phyloP scores from a whole-genome alignment of 192 early-diverging fungal species.

The Phlyctochytrium arcticum region DNA sequence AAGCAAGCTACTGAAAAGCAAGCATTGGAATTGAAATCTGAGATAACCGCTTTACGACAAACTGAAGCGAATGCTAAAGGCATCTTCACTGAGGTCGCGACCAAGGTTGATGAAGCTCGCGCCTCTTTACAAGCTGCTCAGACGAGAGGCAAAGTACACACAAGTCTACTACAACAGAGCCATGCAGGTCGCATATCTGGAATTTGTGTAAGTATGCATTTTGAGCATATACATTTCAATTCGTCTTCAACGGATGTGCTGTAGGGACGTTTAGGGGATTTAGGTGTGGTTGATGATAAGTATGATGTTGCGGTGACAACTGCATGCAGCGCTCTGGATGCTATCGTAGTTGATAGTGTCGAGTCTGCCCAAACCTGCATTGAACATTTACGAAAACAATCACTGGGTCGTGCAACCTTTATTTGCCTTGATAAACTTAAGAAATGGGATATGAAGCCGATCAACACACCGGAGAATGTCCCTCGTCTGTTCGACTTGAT shows the following conservation, averaged over 20 bases:
- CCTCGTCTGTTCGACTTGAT: conserved; percentile 90
- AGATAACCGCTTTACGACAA: not conserved
- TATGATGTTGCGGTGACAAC: conserved; percentile 97
- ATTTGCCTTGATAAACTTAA: conserved; percentile 73
- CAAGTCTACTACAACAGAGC: conserved; percentile 63
- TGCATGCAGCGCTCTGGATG: conserved; percentile 74
- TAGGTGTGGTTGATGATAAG: conserved; percentile 90
- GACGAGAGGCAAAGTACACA: conserved; percentile 64
- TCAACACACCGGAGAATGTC: conserved; percentile 67
- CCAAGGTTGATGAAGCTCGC: conserved; percentile 68
- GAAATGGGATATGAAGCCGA: conserved; percentile 42
- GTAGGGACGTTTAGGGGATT: conserved; percentile 83
- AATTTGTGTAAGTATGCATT: conserved; percentile 59
- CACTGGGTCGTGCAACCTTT: conserved; percentile 82
- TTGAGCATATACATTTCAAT: too few relatives aligned
- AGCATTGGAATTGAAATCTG: too few relatives aligned
- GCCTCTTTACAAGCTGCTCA: conserved; percentile 57
- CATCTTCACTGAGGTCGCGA: not conserved
- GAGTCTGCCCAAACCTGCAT: conserved; percentile 83
- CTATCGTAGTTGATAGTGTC: conserved; percentile 90
- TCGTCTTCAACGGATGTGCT: too few relatives aligned
- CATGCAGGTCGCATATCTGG: conserved; percentile 70
- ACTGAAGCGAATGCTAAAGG: not conserved
- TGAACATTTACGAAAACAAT: conserved; percentile 78
- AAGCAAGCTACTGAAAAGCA: too few relatives aligned